phyloP scores from a whole-genome alignment of 1,284 basidiomycete species.

The Irpex sp. region DNA sequence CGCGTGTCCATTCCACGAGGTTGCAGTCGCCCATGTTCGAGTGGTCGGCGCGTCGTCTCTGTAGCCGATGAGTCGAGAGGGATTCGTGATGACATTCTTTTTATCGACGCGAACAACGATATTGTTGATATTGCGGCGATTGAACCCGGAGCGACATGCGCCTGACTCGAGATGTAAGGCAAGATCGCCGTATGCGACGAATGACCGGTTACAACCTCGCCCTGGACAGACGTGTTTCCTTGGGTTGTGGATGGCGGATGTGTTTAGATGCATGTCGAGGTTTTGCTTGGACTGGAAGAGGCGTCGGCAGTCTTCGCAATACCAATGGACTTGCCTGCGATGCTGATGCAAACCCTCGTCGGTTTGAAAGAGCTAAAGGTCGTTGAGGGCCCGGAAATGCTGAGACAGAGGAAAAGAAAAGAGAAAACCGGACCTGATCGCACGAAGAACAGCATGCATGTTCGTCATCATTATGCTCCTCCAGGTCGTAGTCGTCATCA shows the following conservation, averaged over 20 bases:
- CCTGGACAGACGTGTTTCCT: constrained; percentile 22
- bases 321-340: constrained; percentile 19
- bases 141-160: constrained; percentile 26
- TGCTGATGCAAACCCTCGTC: constrained; percentile 22
- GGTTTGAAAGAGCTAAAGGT: constrained; percentile 11
- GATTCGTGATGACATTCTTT: constrained; percentile 28
- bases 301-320: constrained; percentile 24
- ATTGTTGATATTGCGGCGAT: constrained; percentile 24
- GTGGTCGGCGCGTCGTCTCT: constrained; percentile 11
- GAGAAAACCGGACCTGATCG: background rate
- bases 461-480: constrained; percentile 1
- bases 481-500: background rate
- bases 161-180: constrained; percentile 30
- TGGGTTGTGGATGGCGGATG: constrained; percentile 20
- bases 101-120: constrained; percentile 22
- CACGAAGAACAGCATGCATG: constrained; percentile 2
- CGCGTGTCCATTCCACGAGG: constrained; percentile 31
- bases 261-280: constrained; percentile 24
- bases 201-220: constrained; percentile 21
- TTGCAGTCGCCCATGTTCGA: constrained; percentile 27
- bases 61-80: constrained; percentile 22
- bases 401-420: background rate
- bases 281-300: constrained; percentile 22
- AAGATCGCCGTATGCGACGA: constrained; percentile 28
- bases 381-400: background rate